Base-by-base conservation (phyloP, 345 rosid genomes). In the Eucalyptus pumila region DNA sequence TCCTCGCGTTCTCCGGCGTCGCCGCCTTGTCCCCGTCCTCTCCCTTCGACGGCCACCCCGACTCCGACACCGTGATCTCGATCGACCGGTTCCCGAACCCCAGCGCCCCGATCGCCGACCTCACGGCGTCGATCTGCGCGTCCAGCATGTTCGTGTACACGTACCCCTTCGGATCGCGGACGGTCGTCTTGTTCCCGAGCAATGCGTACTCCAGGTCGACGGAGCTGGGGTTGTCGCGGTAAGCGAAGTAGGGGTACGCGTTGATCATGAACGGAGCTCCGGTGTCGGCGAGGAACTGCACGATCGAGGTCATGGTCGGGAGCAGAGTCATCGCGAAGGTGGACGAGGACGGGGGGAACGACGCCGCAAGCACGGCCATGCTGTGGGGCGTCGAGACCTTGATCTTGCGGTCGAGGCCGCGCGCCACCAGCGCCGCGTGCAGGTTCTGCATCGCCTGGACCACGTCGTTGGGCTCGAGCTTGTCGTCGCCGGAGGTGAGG, bases 241-340 rank as follows among this genome's bases (percentile, higher is more conserved):
- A 95, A 17, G 96, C 97, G 88, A 94, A 95, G 90, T 94, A 95
- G 3, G 97, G 97, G 51, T 94, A 95, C 1, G 96, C 95, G 85
- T 95, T 95, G 90, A 95, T 87, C 95, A 95, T 93, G 91, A 94
- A 94, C 1, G 97, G 94, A 16, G 96, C 91, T 1, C 93, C 94
- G 1, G 94, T 93, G 37, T 94, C 94, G 40, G 93, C 93, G 45
- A 94, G 80, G 89, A 95, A 94, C 52, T 89, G 90, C 16, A 94
- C 89, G 2, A 95, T 90, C 34, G 96, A 91, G 89, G 93, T 92
- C 95, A 94, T 93, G 51, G 92, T 89, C 21, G 95, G 93, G 72
- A 92, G 87, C n/a, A 94, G 92, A 9, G 93, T 91, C 19, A 91
- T n/a, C 40, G 93, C 93, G 62, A 94, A 95, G 34, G 94, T 89